These are phyloP conservation scores for Melaleuca alternifolia DNA, from an alignment of 345 rosid genomes.

Conservation along the genomic window DNA sequence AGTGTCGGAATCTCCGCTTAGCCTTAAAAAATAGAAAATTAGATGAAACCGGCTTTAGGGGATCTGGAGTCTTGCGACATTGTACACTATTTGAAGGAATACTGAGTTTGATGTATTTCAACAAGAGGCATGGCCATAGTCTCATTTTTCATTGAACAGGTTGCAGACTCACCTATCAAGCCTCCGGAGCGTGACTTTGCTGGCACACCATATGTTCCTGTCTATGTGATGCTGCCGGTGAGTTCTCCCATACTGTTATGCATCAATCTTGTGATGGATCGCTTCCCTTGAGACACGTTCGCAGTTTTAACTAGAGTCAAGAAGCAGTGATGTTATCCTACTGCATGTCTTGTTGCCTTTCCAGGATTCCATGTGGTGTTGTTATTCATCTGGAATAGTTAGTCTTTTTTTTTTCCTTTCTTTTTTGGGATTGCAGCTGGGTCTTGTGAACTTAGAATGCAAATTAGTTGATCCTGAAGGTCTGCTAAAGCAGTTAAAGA, in stretches of 20 bases:
- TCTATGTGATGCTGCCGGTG: conserved; percentile 92
- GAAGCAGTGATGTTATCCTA: neutral
- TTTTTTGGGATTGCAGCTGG: conserved; percentile 36
- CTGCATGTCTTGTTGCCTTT: neutral
- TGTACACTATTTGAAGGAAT: neutral
- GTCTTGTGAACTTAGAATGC: conserved; percentile 62
- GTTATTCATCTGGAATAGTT: neutral
- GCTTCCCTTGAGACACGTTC: neutral
- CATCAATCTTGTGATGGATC: neutral
- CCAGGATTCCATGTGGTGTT: neutral
- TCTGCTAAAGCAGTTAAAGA: conserved; percentile 46
- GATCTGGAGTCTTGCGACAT: neutral
- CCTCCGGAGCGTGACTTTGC: conserved; percentile 67
- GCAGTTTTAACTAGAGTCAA: neutral
- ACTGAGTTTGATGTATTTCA: neutral
- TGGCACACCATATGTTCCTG: conserved; percentile 72
- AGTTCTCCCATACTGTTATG: conserved; percentile 6
- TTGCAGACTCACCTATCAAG: neutral
- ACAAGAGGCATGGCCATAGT: neutral
- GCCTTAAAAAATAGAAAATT: neutral
- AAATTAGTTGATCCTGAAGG: conserved; percentile 64
- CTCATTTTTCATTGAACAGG: neutral
- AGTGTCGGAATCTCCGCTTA: neutral
- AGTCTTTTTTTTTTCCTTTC: neutral
- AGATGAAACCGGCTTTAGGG: neutral